phyloP scores from a whole-genome alignment of 1,139 yeast genomes.

The Hanseniaspora gamundiae region DNA sequence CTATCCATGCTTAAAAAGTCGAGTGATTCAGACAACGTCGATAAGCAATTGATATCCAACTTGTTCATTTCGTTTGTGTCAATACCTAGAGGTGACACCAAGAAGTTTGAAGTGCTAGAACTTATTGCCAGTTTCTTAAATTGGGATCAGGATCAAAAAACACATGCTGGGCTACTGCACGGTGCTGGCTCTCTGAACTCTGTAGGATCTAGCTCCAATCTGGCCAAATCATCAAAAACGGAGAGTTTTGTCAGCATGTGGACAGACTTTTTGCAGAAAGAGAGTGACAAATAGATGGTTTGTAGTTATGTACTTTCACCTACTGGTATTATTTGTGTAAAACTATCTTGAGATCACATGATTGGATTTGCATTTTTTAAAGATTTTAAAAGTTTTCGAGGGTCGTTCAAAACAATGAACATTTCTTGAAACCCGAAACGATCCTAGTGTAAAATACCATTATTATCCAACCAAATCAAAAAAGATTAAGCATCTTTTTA shows the following conservation, averaged over 20 bases:
- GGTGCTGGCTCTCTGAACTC: conserved; percentile 4
- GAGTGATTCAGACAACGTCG: conserved; percentile 65
- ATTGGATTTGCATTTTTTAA: too few relatives aligned
- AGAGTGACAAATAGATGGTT: conserved; percentile 33
- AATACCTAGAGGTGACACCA: conserved; percentile 85
- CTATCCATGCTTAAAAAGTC: conserved; percentile 67
- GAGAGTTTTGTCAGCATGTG: conserved; percentile 77
- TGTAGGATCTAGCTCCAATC: conserved; percentile 12
- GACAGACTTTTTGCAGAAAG: conserved; percentile 84
- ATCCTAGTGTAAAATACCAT: too few relatives aligned
- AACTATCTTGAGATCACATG: too few relatives aligned
- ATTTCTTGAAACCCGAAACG: too few relatives aligned
- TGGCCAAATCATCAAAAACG: conserved; percentile 25
- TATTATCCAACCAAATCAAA: too few relatives aligned
- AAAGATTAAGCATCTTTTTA: too few relatives aligned
- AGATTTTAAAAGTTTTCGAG: too few relatives aligned
- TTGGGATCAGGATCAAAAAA: conserved; percentile 78
- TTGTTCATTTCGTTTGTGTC: conserved; percentile 73
- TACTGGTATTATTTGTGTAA: too few relatives aligned
- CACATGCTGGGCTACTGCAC: conserved; percentile 70
- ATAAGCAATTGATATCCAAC: conserved; percentile 79
- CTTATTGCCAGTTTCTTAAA: conserved; percentile 69
- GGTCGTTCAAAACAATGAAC: too few relatives aligned
- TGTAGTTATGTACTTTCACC: too few relatives aligned
- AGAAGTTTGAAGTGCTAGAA: conserved; percentile 83